Base-by-base conservation (phyloP, 176 grass and related monocot genomes). In the Oryza brachyantha region DNA sequence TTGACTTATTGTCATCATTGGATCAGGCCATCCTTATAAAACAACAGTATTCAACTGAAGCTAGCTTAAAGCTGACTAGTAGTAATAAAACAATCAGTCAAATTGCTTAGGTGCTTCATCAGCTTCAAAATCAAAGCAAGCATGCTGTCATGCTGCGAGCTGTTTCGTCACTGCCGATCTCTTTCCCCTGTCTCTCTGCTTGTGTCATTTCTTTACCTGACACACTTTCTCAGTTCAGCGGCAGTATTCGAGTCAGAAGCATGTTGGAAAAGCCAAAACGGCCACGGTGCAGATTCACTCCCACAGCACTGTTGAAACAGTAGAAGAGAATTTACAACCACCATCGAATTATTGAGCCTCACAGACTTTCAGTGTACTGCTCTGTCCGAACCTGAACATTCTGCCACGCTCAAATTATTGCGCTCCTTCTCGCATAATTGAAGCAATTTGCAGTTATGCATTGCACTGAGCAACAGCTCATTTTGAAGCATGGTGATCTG, bases 321-420 rank as follows among this genome's bases (percentile, higher is more conserved):
- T 46, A 40, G 31, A 78, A 88, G 26, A 16, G 68, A 73, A 79
- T 83, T 83, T 78, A 57, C 52, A 42, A 59, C 50, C 22, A 4
- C 36, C 68, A 10, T 27, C 42, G 46, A 66, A 85, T 85, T 55
- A 31, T 76, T 70, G 41, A 64, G 57, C 60, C 39, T 29, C 34
- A 50, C 70, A 42, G 77, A 38, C 52, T 48, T 34, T 8, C 3
- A 21, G 52, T 31, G 29, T 29, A 10, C 45, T 29, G 41, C 50
- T 42, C 66, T 72, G 36, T 24, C 70, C 16, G 61, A 68, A 57
- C 38, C 67, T 83, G 48, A 61, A 74, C 80, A 79, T 74, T 83
- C 39, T 74, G 68, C 7, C 76, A 22, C 48, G 35, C 70, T 67
- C 37, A 29, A 78, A 79, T 67, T 24, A 83, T 83, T 83, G 68